Evolutionary conservation across 2,329 filamentous ascomycete genomes (phyloP).

Genomic region (Xylariaceae sp.): DNA sequence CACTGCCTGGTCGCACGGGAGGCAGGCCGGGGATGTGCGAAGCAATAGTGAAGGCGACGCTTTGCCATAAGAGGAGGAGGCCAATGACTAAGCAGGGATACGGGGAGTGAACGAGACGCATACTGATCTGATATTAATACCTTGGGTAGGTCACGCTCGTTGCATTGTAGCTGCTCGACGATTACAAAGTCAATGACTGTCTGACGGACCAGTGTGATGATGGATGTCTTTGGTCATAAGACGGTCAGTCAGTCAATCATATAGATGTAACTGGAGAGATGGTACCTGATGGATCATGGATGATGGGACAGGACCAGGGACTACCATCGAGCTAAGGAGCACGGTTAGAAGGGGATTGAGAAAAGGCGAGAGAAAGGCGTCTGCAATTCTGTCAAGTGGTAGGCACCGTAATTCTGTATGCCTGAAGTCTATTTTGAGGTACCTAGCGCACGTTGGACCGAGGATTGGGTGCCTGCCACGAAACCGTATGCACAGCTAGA

Average conservation of each 20-base stretch:
- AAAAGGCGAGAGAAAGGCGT: too few species aligned
- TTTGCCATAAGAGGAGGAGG: slow-evolving; percentile 9
- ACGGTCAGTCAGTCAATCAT: neutral
- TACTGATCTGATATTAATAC: slow-evolving; percentile 3
- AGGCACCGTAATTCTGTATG: too few species aligned
- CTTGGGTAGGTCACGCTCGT: neutral
- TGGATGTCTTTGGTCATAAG: neutral
- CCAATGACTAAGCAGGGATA: slow-evolving; percentile 2
- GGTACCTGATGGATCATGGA: too few species aligned
- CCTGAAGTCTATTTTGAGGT: neutral
- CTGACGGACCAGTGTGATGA: neutral
- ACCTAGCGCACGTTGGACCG: neutral
- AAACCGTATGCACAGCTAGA: too few species aligned
- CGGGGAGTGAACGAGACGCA: slow-evolving; percentile 8
- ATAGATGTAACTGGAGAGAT: too few species aligned
- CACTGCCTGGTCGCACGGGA: neutral
- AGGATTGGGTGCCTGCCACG: too few species aligned
- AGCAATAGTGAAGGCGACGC: slow-evolving; percentile 6
- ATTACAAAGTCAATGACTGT: neutral
- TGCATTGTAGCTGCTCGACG: slow-evolving; percentile 9
- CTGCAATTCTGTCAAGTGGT: too few species aligned
- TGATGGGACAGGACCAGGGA: too few species aligned
- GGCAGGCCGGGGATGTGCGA: slow-evolving; percentile 16
- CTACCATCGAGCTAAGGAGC: too few species aligned
- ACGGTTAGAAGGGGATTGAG: too few species aligned